A percentile compares a stretch with the other conserved stretches of the same genome.
Evolutionary conservation across 176 grass and related monocot species (phyloP).

Genomic region (Oryza coarctata): DNA sequence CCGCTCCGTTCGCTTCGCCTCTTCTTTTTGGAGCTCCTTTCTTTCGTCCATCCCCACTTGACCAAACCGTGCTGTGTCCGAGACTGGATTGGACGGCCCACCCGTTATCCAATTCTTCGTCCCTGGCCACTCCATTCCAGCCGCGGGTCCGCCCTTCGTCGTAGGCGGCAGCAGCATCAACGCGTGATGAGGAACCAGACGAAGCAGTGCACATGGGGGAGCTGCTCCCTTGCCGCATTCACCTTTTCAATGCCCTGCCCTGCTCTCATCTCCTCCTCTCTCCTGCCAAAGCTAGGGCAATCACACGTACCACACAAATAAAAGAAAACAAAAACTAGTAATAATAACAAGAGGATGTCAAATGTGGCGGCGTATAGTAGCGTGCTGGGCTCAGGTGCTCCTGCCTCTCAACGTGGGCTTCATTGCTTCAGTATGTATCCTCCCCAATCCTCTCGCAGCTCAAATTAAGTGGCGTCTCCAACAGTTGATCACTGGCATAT

Average conservation of each 20-base stretch:
- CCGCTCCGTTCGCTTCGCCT: too few species aligned
- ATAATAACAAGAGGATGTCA: not conserved
- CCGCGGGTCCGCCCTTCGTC: too few species aligned
- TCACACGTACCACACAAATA: not conserved
- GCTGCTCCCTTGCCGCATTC: conserved; percentile 27
- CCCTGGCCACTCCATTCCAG: not conserved
- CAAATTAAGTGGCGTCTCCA: not conserved
- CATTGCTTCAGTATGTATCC: not conserved
- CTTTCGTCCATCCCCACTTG: too few species aligned
- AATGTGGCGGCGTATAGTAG: not conserved
- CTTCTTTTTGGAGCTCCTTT: too few species aligned
- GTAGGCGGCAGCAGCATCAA: too few species aligned
- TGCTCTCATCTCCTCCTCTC: not conserved
- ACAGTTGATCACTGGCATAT: not conserved
- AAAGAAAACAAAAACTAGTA: too few species aligned
- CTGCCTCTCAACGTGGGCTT: not conserved
- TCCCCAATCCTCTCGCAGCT: not conserved
- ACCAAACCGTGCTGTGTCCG: too few species aligned
- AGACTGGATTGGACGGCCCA: conserved; percentile 4
- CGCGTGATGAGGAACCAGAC: not conserved
- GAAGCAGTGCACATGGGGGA: conserved; percentile 25
- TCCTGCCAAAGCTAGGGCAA: not conserved
- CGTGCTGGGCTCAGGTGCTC: not conserved
- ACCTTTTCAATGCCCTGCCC: not conserved
- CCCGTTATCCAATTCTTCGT: not conserved